A percentile compares a stretch with the other conserved stretches of the same genome.
Conservation (phyloP, 768 basidiomycete species). For the Tricholoma matsutake region DNA sequence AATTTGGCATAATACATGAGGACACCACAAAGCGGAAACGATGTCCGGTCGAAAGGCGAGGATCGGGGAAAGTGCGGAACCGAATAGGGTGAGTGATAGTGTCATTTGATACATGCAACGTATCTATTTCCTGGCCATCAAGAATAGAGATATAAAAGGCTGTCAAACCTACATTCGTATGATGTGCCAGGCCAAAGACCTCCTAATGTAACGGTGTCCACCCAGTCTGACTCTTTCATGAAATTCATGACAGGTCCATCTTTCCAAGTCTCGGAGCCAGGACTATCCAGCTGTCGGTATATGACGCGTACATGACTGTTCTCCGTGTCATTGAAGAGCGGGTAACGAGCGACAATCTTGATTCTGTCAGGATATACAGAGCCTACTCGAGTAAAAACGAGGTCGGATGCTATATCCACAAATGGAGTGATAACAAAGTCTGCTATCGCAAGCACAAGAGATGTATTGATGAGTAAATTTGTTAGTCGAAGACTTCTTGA, state of each 20-base stretch:
- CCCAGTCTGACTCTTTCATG: slow-evolving; percentile 51
- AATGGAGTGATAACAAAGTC: slow-evolving; percentile 59
- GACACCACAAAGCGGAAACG: slow-evolving; percentile 70
- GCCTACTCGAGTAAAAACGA: slow-evolving; percentile 67
- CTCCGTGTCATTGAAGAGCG: slow-evolving; percentile 33
- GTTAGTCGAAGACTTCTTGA: slow-evolving; percentile 25
- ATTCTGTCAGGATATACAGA: slow-evolving; percentile 62
- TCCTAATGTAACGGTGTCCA: slow-evolving; percentile 46
- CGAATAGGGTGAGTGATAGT: slow-evolving; percentile 36
- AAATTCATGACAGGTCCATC: slow-evolving; percentile 51
- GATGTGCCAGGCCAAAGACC: slow-evolving; percentile 66
- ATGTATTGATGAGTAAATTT: slow-evolving; percentile 31
- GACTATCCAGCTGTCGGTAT: slow-evolving; percentile 39
- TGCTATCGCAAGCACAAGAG: slow-evolving; percentile 29
- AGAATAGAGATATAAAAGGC: neutral
- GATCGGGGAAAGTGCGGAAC: slow-evolving; percentile 77
- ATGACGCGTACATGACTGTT: slow-evolving; percentile 34
- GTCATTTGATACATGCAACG: neutral
- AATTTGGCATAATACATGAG: slow-evolving; percentile 68
- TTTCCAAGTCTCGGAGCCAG: slow-evolving; percentile 42
- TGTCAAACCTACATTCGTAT: slow-evolving; percentile 58
- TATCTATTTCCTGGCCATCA: neutral
- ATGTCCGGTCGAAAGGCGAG: slow-evolving; percentile 46
- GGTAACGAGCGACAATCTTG: slow-evolving; percentile 64
- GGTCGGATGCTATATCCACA: slow-evolving; percentile 49